Conservation (phyloP, 2,329 filamentous ascomycete genomes). For the Cladobotryum protrusum region DNA sequence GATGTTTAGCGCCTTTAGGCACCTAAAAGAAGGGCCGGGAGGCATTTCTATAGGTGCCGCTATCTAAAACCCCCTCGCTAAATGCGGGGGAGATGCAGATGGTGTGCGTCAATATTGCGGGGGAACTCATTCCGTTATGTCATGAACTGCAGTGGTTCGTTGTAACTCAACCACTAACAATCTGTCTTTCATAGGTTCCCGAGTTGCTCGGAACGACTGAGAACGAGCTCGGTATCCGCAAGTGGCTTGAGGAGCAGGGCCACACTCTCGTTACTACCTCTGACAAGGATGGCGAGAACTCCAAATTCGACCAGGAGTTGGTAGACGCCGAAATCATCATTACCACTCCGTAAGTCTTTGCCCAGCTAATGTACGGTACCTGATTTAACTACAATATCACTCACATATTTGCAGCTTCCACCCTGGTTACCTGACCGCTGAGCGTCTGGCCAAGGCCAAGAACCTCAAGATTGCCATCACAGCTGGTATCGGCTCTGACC, state of each 20-base stretch:
- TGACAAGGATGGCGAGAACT: slow-evolving; percentile 93
- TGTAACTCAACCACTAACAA: not conserved
- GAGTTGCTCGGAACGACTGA: slow-evolving; percentile 89
- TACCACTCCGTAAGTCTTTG: slow-evolving; percentile 72
- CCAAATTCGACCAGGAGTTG: slow-evolving; percentile 89
- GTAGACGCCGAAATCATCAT: slow-evolving; percentile 98
- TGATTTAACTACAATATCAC: not conserved
- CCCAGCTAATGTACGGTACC: not conserved
- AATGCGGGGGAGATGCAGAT: slow-evolving; percentile 10
- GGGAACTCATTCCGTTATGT: not conserved
- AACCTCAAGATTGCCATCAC: slow-evolving; percentile 97
- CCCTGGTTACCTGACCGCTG: slow-evolving; percentile 92
- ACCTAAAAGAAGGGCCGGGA: too few species aligned
- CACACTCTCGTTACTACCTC: slow-evolving; percentile 96
- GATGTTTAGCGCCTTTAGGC: too few species aligned
- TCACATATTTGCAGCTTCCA: slow-evolving; percentile 63
- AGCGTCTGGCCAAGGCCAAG: slow-evolving; percentile 96
- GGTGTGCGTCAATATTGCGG: not conserved
- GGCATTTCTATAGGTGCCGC: too few species aligned
- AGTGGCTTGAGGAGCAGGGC: slow-evolving; percentile 96
- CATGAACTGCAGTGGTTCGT: not conserved
- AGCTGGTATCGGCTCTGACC: slow-evolving; percentile 95
- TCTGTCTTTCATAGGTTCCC: slow-evolving; percentile 52
- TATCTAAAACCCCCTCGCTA: not conserved
- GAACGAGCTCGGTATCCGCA: slow-evolving; percentile 94